phyloP scores from a whole-genome alignment of 108 stramenopile species.

The Mayamaea pseudoterrestris region DNA sequence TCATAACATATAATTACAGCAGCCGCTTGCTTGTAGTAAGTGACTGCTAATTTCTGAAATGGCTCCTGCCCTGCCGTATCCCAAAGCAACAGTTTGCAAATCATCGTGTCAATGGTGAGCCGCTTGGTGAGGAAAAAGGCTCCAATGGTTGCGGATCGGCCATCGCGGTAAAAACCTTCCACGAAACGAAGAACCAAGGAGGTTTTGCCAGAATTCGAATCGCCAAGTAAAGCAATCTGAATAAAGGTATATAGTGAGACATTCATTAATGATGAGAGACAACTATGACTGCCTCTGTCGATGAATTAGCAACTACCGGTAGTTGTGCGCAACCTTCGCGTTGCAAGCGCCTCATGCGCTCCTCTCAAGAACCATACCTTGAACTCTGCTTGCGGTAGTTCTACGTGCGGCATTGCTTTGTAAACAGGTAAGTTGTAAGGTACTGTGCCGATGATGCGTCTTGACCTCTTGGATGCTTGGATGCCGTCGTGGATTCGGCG shows the following conservation, averaged over 20 bases:
- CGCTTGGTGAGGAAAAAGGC: slow-evolving; percentile 73
- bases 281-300: neutral
- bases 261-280: neutral
- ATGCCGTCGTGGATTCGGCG: no score
- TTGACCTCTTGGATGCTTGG: no score
- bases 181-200: slow-evolving; percentile 72
- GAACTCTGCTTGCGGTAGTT: slow-evolving; percentile 77
- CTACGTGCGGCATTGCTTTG: slow-evolving; percentile 68
- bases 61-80: slow-evolving; percentile 69
- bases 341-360: no score
- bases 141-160: slow-evolving; percentile 45
- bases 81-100: slow-evolving; percentile 79
- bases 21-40: slow-evolving; percentile 61
- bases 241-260: slow-evolving; percentile 1
- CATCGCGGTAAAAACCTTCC: slow-evolving; percentile 68
- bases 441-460: no score
- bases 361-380: slow-evolving; percentile 56
- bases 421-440: no score
- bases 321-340: neutral
- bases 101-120: slow-evolving; percentile 29
- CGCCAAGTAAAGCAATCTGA: slow-evolving; percentile 73
- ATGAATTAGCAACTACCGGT: no score
- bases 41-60: slow-evolving; percentile 45
- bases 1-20: slow-evolving; percentile 75
- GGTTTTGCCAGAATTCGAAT: slow-evolving; percentile 73